Base-by-base conservation (phyloP, 441 rosid species). In the Gossypium schwendimanii region DNA sequence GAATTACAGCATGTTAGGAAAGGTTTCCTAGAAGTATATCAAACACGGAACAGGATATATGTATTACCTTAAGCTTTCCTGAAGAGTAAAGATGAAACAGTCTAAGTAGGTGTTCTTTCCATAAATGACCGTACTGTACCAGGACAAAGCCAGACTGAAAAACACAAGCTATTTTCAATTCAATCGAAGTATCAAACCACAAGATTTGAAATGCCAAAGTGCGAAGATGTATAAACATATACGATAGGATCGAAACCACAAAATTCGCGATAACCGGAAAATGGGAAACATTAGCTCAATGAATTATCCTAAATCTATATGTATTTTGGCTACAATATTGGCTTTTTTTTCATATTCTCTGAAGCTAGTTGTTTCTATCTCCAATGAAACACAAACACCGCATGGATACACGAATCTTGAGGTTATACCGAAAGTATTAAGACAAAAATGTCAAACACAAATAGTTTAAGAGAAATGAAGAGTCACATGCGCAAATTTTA, bases 111-210 rank as follows among this genome's bases (percentile, higher is more conserved):
- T 93, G 97, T 66, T 84, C 80, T 75, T 90, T 92, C 99, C 97
- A 93, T 9, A 95, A 50, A 66, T 83, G 89, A 64, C 78, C 73
- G 76, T 91, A 86, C 70, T 93, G 97, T 69, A 87, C 74, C 61
- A 95, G 86, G 85, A 95, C 93, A 85, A 95, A 93, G 52, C 98
- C 99, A 67, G 91, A 91, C 99, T 91, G 94, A 80, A 78, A 31
- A 69, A 73, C 71, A 71, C 70, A 24, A 45, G 33, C 7, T 3
- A 20, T 9, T 64, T 41, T 44, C 69, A 64, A 20, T 20, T 41
- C 18, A 21, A 21, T 64, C 18, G 6, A 31, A 31, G 36, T 31
- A 31, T 31, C 36, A 64, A 63, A 11, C 20, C 69, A 20, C 53
- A 41, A 44, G 36, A 64, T 55, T 55, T 55, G 31, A 11, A 20